Evolutionary conservation across 768 basidiomycete genomes (phyloP), one percentile per base, ranked within the genome.

Genomic region (Rhizopogon rudus): DNA sequence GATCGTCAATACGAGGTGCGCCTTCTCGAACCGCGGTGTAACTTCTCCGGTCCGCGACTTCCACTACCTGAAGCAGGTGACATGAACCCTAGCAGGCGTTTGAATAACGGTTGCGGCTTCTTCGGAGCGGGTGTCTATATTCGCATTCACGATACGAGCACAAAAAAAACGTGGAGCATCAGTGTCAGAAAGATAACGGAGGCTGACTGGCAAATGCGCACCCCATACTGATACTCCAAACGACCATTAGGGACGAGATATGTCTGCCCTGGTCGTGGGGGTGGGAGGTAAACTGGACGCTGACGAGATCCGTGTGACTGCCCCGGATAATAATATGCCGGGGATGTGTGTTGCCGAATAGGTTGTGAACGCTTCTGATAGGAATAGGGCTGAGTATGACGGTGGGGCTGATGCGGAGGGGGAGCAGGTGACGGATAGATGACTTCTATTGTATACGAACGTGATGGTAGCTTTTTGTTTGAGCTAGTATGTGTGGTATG

Each of bases 71-170:
- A 41, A 4, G 61, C 60, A 45, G 69, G 66, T 5, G 70, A 68
- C 37, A 54, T 59, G 49, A 67, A 71, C 8, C 68, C 64, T 39
- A 71, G 56, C 6, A 70, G 52, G 14, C 69, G 68, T 48, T 61
- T 71, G 39, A 71, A 53, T 13, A 71, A 35, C n/a, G 67, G 68
- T 25, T 69, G 62, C 22, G 69, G 69, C 46, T 59, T 71, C 5
- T 59, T 59, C 3, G 67, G 69, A 25, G 67, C 41, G 6, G 69
- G 65, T 0, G 67, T 54, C n/a, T 71, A 68, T 64, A 66, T 66
- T 25, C 28, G 44, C 43, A 40, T 45, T 39, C 51, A 59, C 50
- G 44, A 45, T 35, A 54, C 31, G n/a, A 45, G 46, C 35, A 53
- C 13, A 44, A 46, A 55, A 37, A 41, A 59, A 55, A 54, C 41